Evolutionary conservation across 176 grass and related monocot species (phyloP), one percentile per base, ranked within the genome.

Genomic region (Tuctoria greenei): DNA sequence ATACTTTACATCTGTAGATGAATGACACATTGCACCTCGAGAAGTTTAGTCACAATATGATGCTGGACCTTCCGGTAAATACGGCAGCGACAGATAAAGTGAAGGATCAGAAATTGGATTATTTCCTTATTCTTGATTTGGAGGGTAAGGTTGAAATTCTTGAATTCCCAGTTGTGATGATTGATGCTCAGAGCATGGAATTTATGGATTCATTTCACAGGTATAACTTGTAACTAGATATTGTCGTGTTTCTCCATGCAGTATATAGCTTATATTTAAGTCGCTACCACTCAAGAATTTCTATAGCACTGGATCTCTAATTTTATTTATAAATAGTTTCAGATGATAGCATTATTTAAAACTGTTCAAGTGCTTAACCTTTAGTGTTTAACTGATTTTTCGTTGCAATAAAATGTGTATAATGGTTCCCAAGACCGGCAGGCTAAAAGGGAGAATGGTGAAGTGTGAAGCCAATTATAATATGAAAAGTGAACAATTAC

Each of bases 61-160:
- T 69, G 37, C 18, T 72, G 42, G 89, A 98, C 65, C 91, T 98
- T 44, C 83, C 85, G 69, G 84, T 87, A 65, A 78, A 82, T 66
- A 15, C 35, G 68, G 61, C 71, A 66, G 69, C n/a, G 24, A 17
- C 57, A 40, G 79, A 94, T 59, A 89, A 90, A 61, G 57, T 90
- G 69, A 83, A 73, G 62, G 82, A 59, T 82, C 89, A 94, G 73
- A 85, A 93, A 74, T 31, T 92, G 38, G 91, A 94, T 77, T 94
- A 98, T n/a, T 81, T 98, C 40, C 78, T 98, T 47, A 80, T 98
- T 79, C 86, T 94, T 80, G 89, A 98, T 83, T 88, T 94, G 69
- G 91, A 98, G 85, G 95, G 95, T 17, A 91, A 84, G 86, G 95
- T 97, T 69, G 91, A 97, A 75, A 93, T 98, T 92, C 88, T 93